Evolutionary conservation across 169 alveolate genomes (phyloP).

Genomic region (Eimeria zaria): DNA sequence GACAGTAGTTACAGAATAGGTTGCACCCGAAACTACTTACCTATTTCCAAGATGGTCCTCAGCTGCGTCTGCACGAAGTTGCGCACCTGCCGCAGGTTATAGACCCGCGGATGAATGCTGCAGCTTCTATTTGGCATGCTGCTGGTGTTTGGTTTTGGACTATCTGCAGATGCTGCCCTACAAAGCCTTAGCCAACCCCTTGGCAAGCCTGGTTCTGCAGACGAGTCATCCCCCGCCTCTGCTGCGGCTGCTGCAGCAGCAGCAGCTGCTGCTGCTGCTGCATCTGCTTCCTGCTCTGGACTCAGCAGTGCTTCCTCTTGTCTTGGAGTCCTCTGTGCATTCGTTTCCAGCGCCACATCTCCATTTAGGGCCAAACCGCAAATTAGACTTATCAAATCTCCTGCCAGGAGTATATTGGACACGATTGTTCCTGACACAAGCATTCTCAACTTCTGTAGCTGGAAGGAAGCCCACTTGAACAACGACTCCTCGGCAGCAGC

Average conservation of each 20-base stretch:
- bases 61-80: slow-evolving; percentile 37
- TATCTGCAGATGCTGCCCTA: neutral
- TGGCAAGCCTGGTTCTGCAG: slow-evolving; percentile 13
- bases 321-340: neutral
- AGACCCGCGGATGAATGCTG: slow-evolving; percentile 38
- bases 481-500: slow-evolving; percentile 9
- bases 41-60: slow-evolving; percentile 52
- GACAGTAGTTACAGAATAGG: neutral
- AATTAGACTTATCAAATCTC: slow-evolving; percentile 46
- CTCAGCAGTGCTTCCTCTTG: neutral
- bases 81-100: slow-evolving; percentile 34
- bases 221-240: slow-evolving; percentile 3
- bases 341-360: neutral
- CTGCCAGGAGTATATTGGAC: slow-evolving; percentile 57
- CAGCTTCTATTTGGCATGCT: neutral
- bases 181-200: slow-evolving; percentile 73
- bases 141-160: neutral
- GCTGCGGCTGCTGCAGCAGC: slow-evolving; percentile 48
- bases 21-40: neutral
- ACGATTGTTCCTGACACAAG: slow-evolving; percentile 70
- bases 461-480: slow-evolving; percentile 71
- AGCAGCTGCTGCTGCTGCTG: slow-evolving; percentile 75
- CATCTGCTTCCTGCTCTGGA: slow-evolving; percentile 51
- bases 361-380: slow-evolving; percentile 71
- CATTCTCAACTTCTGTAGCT: slow-evolving; percentile 68